Base-by-base conservation (phyloP, 225 moss, liverwort and hornwort genomes). In the Takakia lepidozioides region DNA sequence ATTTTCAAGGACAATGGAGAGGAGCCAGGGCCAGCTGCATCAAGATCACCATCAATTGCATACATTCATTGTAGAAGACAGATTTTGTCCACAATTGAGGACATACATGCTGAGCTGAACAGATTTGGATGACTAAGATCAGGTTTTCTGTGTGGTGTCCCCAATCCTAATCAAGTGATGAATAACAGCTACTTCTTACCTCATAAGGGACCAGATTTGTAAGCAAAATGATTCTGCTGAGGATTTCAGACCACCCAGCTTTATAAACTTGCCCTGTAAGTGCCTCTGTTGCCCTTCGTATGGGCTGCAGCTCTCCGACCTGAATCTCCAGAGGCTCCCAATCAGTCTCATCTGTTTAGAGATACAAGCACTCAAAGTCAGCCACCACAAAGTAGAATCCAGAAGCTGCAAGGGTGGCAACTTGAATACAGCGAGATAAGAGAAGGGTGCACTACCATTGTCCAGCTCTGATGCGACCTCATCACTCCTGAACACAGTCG, bases 291-390 rank as follows among this genome's bases (percentile, higher is more conserved):
- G 59, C 64, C 52, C 64, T 76, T 13, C 60, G 53, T 34, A 61
- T 25, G 32, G 60, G 59, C 46, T 52, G 56, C 44, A 48, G 40
- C 43, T 38, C 38, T 53, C 16, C 42, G 29, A n/a, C 48, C 2
- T 49, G 56, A 43, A 68, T 64, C 55, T 92, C 92, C 56, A 92
- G 60, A 24, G 84, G 72, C 51, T 92, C 92, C 92, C 92, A 92
- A 28, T 85, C 80, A 43, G 82, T 82, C 57, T 82, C 84, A 77
- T 92, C 92, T 87, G 72, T 50, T 11, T 19, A 29, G 30, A 16
- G 10, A 30, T 4, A 19, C 29, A 11, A 51, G 19, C 19, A 17
- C 11, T 11, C 4, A 9, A 0, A 30, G 50, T 29, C 27, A 51
- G 29, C 4, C 19, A 24, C 19, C 20, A 16, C 4, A 19, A 1